phyloP scores from a whole-genome alignment of 148 eudicot genomes.

The Heliamphora exappendiculata region DNA sequence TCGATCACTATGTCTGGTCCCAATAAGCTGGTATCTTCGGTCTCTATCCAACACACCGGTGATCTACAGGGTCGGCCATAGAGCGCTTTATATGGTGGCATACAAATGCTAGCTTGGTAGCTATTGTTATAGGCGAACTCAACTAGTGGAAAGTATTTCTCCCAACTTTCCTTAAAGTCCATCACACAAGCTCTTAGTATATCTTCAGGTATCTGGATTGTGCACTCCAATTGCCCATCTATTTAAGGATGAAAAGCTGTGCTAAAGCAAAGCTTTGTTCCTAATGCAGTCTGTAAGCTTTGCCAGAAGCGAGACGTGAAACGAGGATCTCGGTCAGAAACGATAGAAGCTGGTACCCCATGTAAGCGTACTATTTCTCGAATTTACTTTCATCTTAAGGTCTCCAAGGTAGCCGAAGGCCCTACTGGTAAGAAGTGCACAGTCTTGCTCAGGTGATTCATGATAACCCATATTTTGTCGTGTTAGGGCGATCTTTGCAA shows the following conservation, averaged over 20 bases:
- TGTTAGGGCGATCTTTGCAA: no score
- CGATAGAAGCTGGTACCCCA: no score
- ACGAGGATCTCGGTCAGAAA: no score
- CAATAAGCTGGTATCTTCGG: no score
- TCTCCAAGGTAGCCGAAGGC: no score
- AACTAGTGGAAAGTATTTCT: not conserved
- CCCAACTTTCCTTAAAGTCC: not conserved
- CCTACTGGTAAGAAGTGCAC: no score
- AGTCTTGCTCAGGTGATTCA: no score
- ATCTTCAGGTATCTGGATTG: not conserved
- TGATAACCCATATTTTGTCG: no score
- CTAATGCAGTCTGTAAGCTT: not conserved
- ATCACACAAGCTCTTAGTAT: not conserved
- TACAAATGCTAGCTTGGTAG: not conserved
- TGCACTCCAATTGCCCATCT: not conserved
- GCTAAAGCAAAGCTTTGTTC: not conserved
- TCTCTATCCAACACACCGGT: not conserved
- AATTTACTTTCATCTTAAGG: no score
- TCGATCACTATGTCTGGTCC: no score
- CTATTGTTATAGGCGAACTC: not conserved
- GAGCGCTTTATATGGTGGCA: not conserved
- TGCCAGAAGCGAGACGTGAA: no score
- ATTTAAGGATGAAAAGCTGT: not conserved
- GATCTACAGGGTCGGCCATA: not conserved
- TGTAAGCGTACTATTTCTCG: no score